phyloP scores from a whole-genome alignment of 768 basidiomycete genomes.

The Kondoa malvinella region DNA sequence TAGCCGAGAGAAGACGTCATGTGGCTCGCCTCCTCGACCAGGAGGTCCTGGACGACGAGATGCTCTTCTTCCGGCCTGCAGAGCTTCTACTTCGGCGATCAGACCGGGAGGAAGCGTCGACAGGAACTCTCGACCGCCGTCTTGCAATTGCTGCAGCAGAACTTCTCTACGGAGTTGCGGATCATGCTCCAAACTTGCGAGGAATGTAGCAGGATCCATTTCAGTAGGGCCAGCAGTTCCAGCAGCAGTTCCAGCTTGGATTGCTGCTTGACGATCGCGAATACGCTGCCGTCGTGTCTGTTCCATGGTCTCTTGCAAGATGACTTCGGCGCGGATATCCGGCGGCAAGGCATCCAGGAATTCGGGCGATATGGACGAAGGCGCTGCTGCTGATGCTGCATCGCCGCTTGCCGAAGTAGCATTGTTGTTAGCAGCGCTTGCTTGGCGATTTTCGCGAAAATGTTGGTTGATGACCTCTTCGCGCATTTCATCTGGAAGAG shows the following conservation, averaged over 20 bases:
- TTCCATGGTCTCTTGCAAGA: conserved; percentile 83
- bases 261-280: conserved; percentile 22
- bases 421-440: conserved; percentile 32
- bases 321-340: conserved; percentile 87
- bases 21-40: neutral
- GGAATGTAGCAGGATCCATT: conserved; percentile 76
- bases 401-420: conserved; percentile 1
- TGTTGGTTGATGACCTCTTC: conserved; percentile 97
- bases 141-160: conserved; percentile 48
- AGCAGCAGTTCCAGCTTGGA: conserved; percentile 22
- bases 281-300: conserved; percentile 39
- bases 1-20: neutral
- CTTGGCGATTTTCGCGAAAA: conserved; percentile 72
- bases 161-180: conserved; percentile 79
- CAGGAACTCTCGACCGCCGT: conserved; percentile 45
- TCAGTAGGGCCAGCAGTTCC: conserved; percentile 39
- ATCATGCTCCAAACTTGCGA: conserved; percentile 58
- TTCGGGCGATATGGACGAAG: conserved; percentile 81
- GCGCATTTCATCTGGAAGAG: conserved; percentile 93
- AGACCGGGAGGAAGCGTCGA: conserved; percentile 67
- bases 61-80: conserved; percentile 22
- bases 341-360: conserved; percentile 92
- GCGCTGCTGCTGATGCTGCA: conserved; percentile 45
- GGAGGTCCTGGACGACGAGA: neutral
- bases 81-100: conserved; percentile 61